Evolutionary conservation across 352 stramenopile species (phyloP), one percentile per base, ranked within the genome.

Genomic region (Phytophthora foliorum): DNA sequence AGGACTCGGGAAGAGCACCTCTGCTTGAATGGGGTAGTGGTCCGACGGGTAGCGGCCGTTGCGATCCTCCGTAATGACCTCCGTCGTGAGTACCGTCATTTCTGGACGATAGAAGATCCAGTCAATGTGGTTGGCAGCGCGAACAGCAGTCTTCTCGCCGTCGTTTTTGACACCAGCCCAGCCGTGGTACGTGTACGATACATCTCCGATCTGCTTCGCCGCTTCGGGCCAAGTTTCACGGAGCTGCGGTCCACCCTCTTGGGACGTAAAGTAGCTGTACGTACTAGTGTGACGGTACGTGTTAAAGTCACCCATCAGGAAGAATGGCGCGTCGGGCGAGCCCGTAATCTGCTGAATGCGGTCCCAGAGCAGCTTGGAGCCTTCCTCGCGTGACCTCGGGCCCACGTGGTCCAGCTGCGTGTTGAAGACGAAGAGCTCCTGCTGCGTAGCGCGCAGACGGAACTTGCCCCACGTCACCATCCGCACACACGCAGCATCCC

Each of bases 101-200:
- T 83, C 56, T 39, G 89, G 89, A 8, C 87, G 87, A 61, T 87
- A 95, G 58, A 96, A 93, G 69, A 96, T 94, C 89, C 89, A 96
- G 64, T 96, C 89, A 63, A 96, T 96, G 72, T 96, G 89, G 73
- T 94, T 93, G 27, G 85, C 82, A 14, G 84, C 89, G 6, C 77
- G 75, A 41, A 90, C 76, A 6, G 86, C 80, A 32, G 63, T 81
- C 36, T 86, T 84, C 60, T 94, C 86, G 53, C 82, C 84, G 57
- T 94, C 83, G 60, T 96, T 93, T 61, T 93, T 78, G 25, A 93
- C 75, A n/a, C 89, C 89, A 22, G 86, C 87, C 87, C 87, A 96
- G 54, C 86, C 89, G 63, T 96, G 89, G 73, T 96, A 96, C 52
- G 89, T 95, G 80, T 84, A 93, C 59, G 86, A 94, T 7, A 96